Percentiles rank a stretch among this genome's conserved stretches.
Conservation (phyloP, 2,329 filamentous ascomycete genomes). For the Sphaerulina musiva region DNA sequence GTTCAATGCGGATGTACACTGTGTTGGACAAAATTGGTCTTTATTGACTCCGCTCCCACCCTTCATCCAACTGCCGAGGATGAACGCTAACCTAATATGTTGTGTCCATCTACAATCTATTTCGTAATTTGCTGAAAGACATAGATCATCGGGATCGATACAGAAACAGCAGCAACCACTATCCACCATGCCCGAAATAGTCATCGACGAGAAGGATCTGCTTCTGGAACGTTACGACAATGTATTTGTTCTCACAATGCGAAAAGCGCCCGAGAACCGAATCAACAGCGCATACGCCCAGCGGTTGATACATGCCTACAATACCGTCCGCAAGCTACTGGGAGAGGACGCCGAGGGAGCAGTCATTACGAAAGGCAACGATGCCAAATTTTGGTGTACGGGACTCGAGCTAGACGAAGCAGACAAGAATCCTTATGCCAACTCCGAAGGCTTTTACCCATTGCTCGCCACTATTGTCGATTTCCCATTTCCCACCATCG, state of each 20-base stretch:
- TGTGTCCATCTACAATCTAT: no score
- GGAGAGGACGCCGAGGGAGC: constrained; percentile 46
- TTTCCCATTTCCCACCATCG: constrained; percentile 42
- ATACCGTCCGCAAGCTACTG: constrained; percentile 43
- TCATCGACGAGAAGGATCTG: constrained; percentile 38
- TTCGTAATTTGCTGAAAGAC: neutral
- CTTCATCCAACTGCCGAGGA: neutral
- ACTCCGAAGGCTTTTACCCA: constrained; percentile 35
- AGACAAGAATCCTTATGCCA: constrained; percentile 33
- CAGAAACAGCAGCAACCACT: neutral
- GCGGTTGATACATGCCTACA: constrained; percentile 48
- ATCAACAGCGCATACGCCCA: constrained; percentile 47
- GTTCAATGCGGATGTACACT: neutral
- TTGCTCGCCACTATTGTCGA: constrained; percentile 34
- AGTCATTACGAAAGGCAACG: constrained; percentile 48
- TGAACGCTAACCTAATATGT: neutral
- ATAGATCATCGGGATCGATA: neutral
- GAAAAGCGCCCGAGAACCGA: constrained; percentile 50
- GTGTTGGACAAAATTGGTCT: neutral
- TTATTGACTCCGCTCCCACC: neutral
- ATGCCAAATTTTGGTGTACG: constrained; percentile 49
- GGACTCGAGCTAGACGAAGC: constrained; percentile 34
- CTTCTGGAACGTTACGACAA: constrained; percentile 41
- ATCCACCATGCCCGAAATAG: constrained; percentile 23
- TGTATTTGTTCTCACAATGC: constrained; percentile 50